Base-by-base conservation (phyloP, 306 rosid genomes). In the Carpinus viminea region DNA sequence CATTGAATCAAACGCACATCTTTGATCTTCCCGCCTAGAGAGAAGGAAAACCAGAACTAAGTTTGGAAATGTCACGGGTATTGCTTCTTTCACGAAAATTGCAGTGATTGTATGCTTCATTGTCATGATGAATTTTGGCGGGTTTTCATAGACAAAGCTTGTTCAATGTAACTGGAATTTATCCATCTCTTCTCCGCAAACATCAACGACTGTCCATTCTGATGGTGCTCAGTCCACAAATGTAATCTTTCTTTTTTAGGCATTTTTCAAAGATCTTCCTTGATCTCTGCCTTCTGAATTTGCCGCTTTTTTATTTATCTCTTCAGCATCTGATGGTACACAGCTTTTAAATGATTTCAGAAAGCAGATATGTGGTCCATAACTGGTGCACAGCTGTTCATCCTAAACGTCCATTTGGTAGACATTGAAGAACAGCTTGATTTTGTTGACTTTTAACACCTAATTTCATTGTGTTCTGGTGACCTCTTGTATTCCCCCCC, bases 121-220 rank as follows among this genome's bases (percentile, higher is more conserved):
- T 62, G 79, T 10, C 73, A 76, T 34, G 52, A 64, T 24, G 73
- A 24, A 62, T 62, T 62, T 75, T 76, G 34, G 59, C 11, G 21
- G 69, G 43, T 4, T 43, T 17, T 50, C 26, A 24, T 45, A 6
- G 2, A 28, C 17, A 11, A 59, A 57, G 65, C 31, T 24, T 21
- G 17, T 59, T 41, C 7, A 5, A 41, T 41, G 45, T 41, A 41
- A 41, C 45, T 64, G 16, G 47, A 64, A 64, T 16, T 64, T 31
- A 16, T 16, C 15, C 7, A 17, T 34, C 21, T 64, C 70, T 64
- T 64, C 21, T 64, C 70, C 34, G 70, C 24, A 17, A 41, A 41
- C 41, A 38, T 38, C 6, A 66, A 18, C 8, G 50, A 66, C 15
- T 9, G 50, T 38, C 50, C n/a, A 3, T 16, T 16, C 13, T 38